Base-by-base conservation (phyloP, 495 filamentous ascomycete species). In the Clohesyomyces aquaticus region DNA sequence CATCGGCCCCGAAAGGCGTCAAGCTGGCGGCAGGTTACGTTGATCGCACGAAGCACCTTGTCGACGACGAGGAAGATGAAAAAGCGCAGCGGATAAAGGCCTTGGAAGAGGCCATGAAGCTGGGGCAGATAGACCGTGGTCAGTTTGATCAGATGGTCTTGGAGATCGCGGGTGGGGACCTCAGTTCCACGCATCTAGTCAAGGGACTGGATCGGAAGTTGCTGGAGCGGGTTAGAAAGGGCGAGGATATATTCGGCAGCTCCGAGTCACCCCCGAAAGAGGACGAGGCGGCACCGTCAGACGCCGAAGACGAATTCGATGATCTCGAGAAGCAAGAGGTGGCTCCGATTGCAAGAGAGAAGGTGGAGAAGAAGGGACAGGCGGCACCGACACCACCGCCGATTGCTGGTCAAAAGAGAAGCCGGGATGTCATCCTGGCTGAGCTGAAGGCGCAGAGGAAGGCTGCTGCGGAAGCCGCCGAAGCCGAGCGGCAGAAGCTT, bases 121-220 rank as follows among this genome's bases (percentile, higher is more conserved):
- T 91, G 59, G 86, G 87, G 35, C 86, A 94, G 76, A 93, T 96
- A 61, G 88, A 91, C 58, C 79, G 83, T 66, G 80, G 78, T 43
- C 88, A 84, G 3, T 96, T 93, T 72, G 87, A 91, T 53, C 84
- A 82, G 65, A 73, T 94, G 43, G 79, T 86, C 25, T 79, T 81
- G 48, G 84, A 95, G 67, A 89, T 96, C 54, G 85, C 91, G 2
- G 93, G 92, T 1, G 93, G 92, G 4, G 91, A 96, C 72, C 71
- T 91, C 27, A 76, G 76, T 1, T 88, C 87, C 68, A 93, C 90
- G 35, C 90, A 95, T 81, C 77, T 96, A 69, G 86, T 96, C 28
- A 98, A 97, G 75, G 94, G 94, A 1, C 75, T 98, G 60, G 95
- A 98, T 76, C 88, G 87, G 70, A 86, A 86, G 74, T 75, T 98